Base-by-base conservation (phyloP, 2,329 filamentous ascomycete species). In the Neonectria faginata region DNA sequence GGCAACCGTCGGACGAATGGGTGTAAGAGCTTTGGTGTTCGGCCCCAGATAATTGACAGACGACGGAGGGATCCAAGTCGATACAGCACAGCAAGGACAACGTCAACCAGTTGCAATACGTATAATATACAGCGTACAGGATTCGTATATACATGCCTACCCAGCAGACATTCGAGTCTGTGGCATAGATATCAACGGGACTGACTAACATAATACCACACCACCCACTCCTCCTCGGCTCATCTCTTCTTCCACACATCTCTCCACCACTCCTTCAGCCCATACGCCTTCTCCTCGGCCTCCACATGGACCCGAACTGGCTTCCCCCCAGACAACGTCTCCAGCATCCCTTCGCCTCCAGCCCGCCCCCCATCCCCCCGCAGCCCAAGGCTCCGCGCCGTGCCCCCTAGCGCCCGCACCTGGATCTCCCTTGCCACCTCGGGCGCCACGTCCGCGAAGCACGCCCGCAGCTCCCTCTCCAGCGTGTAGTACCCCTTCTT, bases 401-500 rank as follows among this genome's bases (percentile, higher is more conserved):
- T 50, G 2, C 65, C 64, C 9, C 78, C 74, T 0, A 80, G 76
- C 3, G 92, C 92, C 20, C 93, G 84, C 29, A 92, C 86, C 62
- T 86, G 85, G 65, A 98, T 96, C 66, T 90, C 89, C 2, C 85
- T 83, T 0, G 93, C 88, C 4, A 98, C 79, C 51, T 85, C 82
- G 0, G 93, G 93, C 7, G 95, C 95, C 1, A 97, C 90, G 65
- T 97, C 94, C 0, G 93, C 91, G 75, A 90, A 98, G 76, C 94
- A 97, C 3, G 87, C 84, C 31, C 85, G 85, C 16, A 98, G 84
- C 79, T 99, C 96, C 53, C 95, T 88, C 48, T 94, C 88, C 8
- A 98, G 87, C 2, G 85, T 90, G 75, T 93, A 94, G 78, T 98
- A 98, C 0, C 95, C 93, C 78, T 97, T 97, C 80, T 96, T 97